Evolutionary conservation across 2,329 filamentous ascomycete genomes (phyloP).

Genomic region (Diaporthe helianthi): DNA sequence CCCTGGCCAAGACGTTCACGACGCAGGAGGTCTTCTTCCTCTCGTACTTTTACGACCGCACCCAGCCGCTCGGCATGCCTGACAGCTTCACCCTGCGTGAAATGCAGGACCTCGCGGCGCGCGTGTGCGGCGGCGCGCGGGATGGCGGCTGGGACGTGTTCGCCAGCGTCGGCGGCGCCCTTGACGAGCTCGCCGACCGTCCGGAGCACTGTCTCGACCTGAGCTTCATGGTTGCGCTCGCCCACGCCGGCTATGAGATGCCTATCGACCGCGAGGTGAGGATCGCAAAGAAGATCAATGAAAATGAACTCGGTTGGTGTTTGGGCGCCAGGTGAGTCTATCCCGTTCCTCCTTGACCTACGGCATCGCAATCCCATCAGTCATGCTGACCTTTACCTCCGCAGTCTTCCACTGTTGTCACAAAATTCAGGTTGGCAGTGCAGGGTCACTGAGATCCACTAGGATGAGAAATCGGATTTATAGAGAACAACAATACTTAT

Average conservation of each 20-base stretch:
- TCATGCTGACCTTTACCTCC: constrained; percentile 2
- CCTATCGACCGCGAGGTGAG: constrained; percentile 94
- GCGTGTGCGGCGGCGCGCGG: constrained; percentile 80
- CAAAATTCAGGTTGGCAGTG: constrained; percentile 89
- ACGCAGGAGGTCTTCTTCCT: constrained; percentile 94
- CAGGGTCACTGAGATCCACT: constrained; percentile 78
- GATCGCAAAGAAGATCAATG: constrained; percentile 98
- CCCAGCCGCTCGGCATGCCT: constrained; percentile 94
- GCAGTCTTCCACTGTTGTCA: constrained; percentile 81
- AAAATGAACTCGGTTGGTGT: constrained; percentile 97
- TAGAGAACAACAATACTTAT: constrained; percentile 29
- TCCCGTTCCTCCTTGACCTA: not conserved
- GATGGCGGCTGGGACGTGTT: constrained; percentile 78
- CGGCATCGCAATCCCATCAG: not conserved
- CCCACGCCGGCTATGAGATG: constrained; percentile 98
- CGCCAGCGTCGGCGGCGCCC: constrained; percentile 73
- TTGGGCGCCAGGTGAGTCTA: constrained; percentile 84
- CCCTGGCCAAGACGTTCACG: constrained; percentile 88
- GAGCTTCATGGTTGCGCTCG: constrained; percentile 92
- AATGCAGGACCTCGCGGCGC: constrained; percentile 82
- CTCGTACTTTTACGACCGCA: constrained; percentile 98
- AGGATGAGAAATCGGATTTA: constrained; percentile 40
- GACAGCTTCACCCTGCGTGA: constrained; percentile 93
- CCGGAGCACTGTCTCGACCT: constrained; percentile 94
- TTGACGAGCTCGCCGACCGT: constrained; percentile 80